Evolutionary conservation across 2,329 filamentous ascomycete species (phyloP).

Genomic region (Chrysoporthe cubensis): DNA sequence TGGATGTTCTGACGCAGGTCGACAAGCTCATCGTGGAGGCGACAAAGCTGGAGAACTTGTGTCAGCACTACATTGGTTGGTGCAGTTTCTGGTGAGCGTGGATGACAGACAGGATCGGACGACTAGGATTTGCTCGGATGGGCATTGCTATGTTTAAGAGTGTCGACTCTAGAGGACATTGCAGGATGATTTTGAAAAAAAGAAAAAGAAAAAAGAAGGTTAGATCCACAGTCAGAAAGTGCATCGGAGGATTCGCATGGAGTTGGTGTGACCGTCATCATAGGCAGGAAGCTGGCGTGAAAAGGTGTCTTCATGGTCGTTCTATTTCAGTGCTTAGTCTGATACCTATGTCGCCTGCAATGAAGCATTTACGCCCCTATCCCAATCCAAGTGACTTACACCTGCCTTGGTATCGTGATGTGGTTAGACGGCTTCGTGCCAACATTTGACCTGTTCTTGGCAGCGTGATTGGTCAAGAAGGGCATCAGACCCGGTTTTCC

Average conservation of each 20-base stretch:
- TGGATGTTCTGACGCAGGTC: constrained; percentile 85
- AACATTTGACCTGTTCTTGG: background rate
- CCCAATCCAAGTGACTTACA: background rate
- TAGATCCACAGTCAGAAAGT: background rate
- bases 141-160: background rate
- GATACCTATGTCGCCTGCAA: background rate
- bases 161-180: background rate
- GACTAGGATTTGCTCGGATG: background rate
- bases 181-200: background rate
- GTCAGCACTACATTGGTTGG: constrained; percentile 99
- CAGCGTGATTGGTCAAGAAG: background rate
- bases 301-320: background rate
- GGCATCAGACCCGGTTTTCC: constrained; percentile 6
- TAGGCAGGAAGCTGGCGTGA: constrained; percentile 15
- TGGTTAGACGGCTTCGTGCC: background rate
- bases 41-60: constrained; percentile 95
- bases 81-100: constrained; percentile 89
- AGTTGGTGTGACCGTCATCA: constrained; percentile 11
- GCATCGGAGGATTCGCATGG: constrained; percentile 14
- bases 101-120: background rate
- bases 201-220: background rate
- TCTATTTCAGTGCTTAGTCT: constrained; percentile 1
- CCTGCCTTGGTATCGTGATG: background rate
- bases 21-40: constrained; percentile 94
- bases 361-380: background rate